These are phyloP conservation scores for Physcomitrellopsis africana DNA, from an alignment of 225 moss, liverwort and hornwort species.

Conservation along the genomic window DNA sequence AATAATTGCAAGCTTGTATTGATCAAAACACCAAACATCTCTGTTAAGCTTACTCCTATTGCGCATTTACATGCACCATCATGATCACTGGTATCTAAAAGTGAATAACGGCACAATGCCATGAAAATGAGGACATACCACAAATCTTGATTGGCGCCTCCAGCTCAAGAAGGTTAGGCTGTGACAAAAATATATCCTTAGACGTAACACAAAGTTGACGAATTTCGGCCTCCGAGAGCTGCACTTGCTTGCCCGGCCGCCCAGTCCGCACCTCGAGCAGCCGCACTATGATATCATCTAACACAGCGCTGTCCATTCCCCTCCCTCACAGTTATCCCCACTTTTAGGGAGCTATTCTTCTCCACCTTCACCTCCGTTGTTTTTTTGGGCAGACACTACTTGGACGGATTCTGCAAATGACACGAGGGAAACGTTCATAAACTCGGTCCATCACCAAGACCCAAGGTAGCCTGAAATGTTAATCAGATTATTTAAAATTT, in stretches of 20 bases:
- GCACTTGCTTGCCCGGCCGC: constrained; percentile 69
- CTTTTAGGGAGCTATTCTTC: neutral
- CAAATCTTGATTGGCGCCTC: constrained; percentile 81
- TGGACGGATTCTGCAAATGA: no score
- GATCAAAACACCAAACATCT: no score
- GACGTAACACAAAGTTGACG: constrained; percentile 68
- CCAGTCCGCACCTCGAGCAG: constrained; percentile 61
- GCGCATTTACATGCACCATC: neutral
- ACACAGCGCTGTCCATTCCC: constrained; percentile 60
- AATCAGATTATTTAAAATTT: no score
- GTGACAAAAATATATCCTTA: constrained; percentile 65
- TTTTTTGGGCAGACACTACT: no score
- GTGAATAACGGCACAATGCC: neutral
- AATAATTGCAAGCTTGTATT: no score
- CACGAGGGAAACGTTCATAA: no score
- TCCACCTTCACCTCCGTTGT: constrained; percentile 12
- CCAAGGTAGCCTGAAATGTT: no score
- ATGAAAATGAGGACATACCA: constrained; percentile 31
- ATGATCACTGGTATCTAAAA: neutral
- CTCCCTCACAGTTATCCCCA: constrained; percentile 20
- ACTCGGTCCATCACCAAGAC: no score
- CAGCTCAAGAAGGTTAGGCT: constrained; percentile 75
- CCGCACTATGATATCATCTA: constrained; percentile 67
- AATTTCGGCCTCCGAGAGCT: constrained; percentile 68
- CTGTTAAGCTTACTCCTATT: neutral